Conservation (phyloP, 306 rosid genomes). For the Comarum palustre region DNA sequence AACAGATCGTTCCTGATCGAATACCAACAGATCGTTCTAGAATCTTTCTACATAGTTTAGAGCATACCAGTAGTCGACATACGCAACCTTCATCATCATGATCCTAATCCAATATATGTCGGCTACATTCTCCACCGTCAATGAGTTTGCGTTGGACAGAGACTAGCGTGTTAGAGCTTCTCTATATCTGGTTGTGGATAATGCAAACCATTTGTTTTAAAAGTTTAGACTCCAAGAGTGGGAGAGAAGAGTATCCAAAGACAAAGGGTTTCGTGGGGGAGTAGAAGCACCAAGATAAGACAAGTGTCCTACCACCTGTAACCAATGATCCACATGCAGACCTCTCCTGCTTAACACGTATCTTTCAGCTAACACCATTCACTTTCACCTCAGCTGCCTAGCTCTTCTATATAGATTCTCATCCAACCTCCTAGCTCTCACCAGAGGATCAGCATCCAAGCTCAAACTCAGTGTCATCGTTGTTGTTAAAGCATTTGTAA, state of each 20-base stretch:
- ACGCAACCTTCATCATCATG: not conserved
- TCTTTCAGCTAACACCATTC: conserved; percentile 8
- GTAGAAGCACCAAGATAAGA: conserved; percentile 21
- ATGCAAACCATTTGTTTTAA: conserved; percentile 35
- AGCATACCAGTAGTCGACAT: not conserved
- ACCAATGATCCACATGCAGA: conserved; percentile 40
- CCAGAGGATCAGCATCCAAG: not conserved
- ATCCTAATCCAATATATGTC: not conserved
- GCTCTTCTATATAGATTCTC: conserved; percentile 28
- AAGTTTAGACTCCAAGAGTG: not conserved
- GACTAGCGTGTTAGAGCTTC: not conserved
- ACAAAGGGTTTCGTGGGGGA: not conserved
- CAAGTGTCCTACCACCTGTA: conserved; percentile 83
- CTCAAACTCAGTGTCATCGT: not conserved
- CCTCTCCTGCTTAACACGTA: conserved; percentile 45
- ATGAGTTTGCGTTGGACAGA: not conserved
- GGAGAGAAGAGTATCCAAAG: conserved; percentile 8
- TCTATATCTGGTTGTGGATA: conserved; percentile 4
- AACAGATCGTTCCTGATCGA: no score
- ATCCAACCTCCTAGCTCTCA: not conserved
- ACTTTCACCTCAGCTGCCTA: not conserved
- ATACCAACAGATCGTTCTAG: not conserved
- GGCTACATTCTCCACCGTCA: not conserved
- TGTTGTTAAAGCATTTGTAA: not conserved
- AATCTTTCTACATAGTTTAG: not conserved